Evolutionary conservation across 1,284 basidiomycete genomes (phyloP).

Genomic region (Moesziomyces sp.): DNA sequence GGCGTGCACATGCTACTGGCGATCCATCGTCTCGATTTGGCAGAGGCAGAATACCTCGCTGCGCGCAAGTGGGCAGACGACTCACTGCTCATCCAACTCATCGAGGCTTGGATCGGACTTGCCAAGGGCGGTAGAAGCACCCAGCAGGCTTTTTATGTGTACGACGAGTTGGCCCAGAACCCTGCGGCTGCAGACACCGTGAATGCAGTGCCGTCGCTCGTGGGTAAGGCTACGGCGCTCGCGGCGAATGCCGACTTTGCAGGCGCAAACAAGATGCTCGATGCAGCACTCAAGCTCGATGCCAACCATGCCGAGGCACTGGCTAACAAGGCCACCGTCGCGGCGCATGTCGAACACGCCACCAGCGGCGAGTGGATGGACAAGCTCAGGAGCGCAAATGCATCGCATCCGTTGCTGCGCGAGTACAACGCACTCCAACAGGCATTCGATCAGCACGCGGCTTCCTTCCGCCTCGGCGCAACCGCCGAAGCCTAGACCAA

Average conservation of each 20-base stretch:
- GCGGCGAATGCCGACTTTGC: conserved; percentile 49
- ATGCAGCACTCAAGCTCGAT: conserved; percentile 48
- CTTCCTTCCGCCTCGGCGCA: conserved; percentile 22
- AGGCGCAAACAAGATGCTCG: conserved; percentile 43
- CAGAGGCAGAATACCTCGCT: conserved; percentile 61
- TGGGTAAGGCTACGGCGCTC: conserved; percentile 60
- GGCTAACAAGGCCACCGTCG: conserved; percentile 48
- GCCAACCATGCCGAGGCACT: conserved; percentile 32
- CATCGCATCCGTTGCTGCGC: conserved; percentile 23
- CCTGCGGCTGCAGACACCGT: conserved; percentile 36
- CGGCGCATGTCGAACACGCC: conserved; percentile 9
- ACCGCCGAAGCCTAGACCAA: conserved; percentile 12
- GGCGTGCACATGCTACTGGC: conserved; percentile 65
- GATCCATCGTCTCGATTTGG: conserved; percentile 62
- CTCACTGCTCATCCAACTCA: conserved; percentile 63
- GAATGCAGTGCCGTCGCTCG: conserved; percentile 46
- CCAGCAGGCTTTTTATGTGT: conserved; percentile 67
- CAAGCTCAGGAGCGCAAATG: conserved; percentile 20
- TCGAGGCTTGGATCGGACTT: conserved; percentile 66
- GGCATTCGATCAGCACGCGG: conserved; percentile 25
- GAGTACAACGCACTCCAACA: conserved; percentile 25
- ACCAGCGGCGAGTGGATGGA: conserved; percentile 5
- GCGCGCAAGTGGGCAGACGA: conserved; percentile 65
- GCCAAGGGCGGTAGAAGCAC: conserved; percentile 59
- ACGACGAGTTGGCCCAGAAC: conserved; percentile 66